Conservation (phyloP, 257 asterid genomes). For the Plantago elongata region DNA sequence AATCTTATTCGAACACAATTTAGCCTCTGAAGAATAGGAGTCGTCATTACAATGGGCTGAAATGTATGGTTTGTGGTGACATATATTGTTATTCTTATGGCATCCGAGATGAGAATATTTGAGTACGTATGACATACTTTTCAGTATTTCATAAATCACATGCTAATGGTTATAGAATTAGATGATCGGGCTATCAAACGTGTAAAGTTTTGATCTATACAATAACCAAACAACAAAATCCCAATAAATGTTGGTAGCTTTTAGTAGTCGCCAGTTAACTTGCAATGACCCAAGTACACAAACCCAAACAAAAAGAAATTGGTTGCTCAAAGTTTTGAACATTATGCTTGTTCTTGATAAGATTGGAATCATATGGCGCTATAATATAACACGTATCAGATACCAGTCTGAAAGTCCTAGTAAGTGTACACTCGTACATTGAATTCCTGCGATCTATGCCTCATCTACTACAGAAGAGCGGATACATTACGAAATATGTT, state of each 20-base stretch:
- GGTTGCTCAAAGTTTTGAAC: background rate
- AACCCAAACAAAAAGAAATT: too few species aligned
- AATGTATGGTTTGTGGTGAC: background rate
- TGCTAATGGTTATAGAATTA: too few species aligned
- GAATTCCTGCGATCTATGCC: background rate
- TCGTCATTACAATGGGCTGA: too few species aligned
- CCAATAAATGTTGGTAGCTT: too few species aligned
- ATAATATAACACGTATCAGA: background rate
- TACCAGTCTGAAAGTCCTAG: background rate
- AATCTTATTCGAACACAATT: background rate
- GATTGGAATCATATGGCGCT: background rate
- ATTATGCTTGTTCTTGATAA: background rate
- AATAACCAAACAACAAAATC: too few species aligned
- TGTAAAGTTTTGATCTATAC: too few species aligned
- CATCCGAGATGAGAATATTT: background rate
- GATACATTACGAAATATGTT: background rate
- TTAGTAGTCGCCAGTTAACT: too few species aligned
- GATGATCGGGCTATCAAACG: too few species aligned
- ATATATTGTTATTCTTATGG: background rate
- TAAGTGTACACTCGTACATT: background rate
- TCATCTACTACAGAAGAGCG: background rate
- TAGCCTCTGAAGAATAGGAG: background rate
- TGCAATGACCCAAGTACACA: too few species aligned
- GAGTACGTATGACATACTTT: too few species aligned
- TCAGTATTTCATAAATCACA: too few species aligned